Percentiles rank a stretch among this genome's conserved stretches.
Conservation (phyloP, 768 basidiomycete genomes). For the Tremella yokohamensis region DNA sequence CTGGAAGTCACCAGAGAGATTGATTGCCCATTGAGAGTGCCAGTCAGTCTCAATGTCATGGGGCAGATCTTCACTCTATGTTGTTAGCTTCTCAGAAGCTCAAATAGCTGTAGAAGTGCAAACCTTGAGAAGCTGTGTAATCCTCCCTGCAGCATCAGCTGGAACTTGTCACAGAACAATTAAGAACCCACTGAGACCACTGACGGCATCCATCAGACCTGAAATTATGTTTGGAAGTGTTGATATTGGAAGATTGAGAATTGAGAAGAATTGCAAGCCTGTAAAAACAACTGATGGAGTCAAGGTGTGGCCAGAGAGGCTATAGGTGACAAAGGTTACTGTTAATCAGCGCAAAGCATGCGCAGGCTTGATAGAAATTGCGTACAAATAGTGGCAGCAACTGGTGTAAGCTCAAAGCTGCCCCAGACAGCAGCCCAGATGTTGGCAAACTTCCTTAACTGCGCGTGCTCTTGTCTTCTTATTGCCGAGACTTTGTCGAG, state of each 20-base stretch:
- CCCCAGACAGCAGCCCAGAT: not conserved
- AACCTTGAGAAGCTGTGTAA: not conserved
- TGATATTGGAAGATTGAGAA: slow-evolving; percentile 31
- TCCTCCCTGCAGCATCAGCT: slow-evolving; percentile 6
- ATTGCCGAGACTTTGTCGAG: slow-evolving; percentile 17
- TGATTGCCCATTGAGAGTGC: slow-evolving; percentile 53
- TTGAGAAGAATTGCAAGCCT: slow-evolving; percentile 59
- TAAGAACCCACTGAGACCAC: slow-evolving; percentile 57
- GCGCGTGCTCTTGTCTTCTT: slow-evolving; percentile 14
- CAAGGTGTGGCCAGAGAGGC: slow-evolving; percentile 58
- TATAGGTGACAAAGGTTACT: slow-evolving; percentile 60
- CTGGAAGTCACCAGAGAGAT: slow-evolving; percentile 48
- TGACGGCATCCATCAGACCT: slow-evolving; percentile 54
- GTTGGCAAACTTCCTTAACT: slow-evolving; percentile 1
- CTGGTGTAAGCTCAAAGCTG: not conserved
- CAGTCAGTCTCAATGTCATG: slow-evolving; percentile 56
- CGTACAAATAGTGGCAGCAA: slow-evolving; percentile 1
- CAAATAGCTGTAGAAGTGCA: not conserved
- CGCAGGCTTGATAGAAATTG: not conserved
- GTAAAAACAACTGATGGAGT: slow-evolving; percentile 59
- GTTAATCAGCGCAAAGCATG: not conserved
- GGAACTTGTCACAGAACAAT: slow-evolving; percentile 51
- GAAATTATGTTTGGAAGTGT: slow-evolving; percentile 27
- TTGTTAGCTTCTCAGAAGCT: not conserved
- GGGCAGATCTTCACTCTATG: slow-evolving; percentile 58